Conservation (phyloP, 2,329 filamentous ascomycete genomes). For the Monilinia fructicola region DNA sequence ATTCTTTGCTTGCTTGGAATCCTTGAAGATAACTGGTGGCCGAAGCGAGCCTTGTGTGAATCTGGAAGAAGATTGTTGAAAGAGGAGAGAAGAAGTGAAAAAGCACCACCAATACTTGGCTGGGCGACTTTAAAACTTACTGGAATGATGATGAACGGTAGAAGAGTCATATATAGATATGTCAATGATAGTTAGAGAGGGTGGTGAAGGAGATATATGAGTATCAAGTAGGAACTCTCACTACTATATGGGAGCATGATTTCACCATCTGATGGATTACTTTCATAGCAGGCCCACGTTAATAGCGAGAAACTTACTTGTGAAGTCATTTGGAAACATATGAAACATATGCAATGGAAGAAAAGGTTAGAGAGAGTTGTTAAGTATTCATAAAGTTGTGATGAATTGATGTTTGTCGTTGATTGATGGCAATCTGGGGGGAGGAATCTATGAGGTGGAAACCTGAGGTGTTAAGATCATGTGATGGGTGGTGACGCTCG, state of each 20-base stretch:
- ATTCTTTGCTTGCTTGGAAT: slow-evolving; percentile 23
- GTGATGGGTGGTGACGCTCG: neutral
- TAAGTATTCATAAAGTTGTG: slow-evolving; percentile 22
- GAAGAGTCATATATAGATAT: neutral
- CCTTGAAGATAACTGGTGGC: slow-evolving; percentile 22
- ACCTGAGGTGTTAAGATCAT: slow-evolving; percentile 9
- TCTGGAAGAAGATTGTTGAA: slow-evolving; percentile 11
- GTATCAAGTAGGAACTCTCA: slow-evolving; percentile 13
- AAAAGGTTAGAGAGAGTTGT: slow-evolving; percentile 22
- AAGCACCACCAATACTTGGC: slow-evolving; percentile 20
- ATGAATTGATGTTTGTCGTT: slow-evolving; percentile 22
- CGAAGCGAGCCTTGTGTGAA: slow-evolving; percentile 24
- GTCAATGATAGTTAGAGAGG: neutral
- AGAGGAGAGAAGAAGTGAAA: slow-evolving; percentile 20
- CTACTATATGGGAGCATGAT: slow-evolving; percentile 13
- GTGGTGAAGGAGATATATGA: slow-evolving; percentile 1
- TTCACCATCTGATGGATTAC: slow-evolving; percentile 18
- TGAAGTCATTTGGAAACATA: neutral
- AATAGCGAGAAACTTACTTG: slow-evolving; percentile 18
- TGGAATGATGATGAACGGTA: neutral
- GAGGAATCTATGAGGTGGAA: neutral
- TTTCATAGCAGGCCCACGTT: slow-evolving; percentile 21
- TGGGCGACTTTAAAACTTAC: slow-evolving; percentile 13
- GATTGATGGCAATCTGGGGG: slow-evolving; percentile 11
- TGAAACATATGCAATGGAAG: slow-evolving; percentile 1